Base-by-base conservation (phyloP, 257 asterid genomes). In the Solanum peruvianum region DNA sequence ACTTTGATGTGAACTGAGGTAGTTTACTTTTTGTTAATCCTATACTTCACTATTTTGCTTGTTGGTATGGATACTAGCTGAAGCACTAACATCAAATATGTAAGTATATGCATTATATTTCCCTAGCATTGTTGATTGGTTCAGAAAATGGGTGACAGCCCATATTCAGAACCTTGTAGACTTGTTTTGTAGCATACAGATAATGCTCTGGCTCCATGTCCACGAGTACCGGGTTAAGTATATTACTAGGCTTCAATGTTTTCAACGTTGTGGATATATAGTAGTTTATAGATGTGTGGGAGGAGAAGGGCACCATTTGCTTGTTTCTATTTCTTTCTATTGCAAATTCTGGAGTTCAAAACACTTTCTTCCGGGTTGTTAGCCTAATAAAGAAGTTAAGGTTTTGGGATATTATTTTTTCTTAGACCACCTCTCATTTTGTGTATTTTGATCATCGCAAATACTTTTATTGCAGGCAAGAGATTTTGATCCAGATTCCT, bases 401-500 rank as follows among this genome's bases (percentile, higher is more conserved):
- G 20, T 80, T 11, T 80, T 49, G 69, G 20, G 7, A 47, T 49
- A 11, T 80, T 18, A 29, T 47, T 29, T 80, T n/a, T 29, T 18
- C 13, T n/a, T 21, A 29, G 58, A 62, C 23, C 25, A 27, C 85
- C 69, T 16, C 7, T 80, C 58, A 60, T 66, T 86, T 60, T 45
- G 12, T 84, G 27, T 76, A 44, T 85, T 41, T 39, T 66, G 23
- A 42, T 75, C 60, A 73, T 64, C 76, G 78, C 77, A 69, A n/a
- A 33, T 77, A 70, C 82, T 25, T 62, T 11, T 87, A 70, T 87
- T 85, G 67, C 93, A 96, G 98, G 98, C 99, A 8, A 91, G 82
- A 91, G 99, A 96, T 89, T 96, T 96, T 81, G 98, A 96, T 93
- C 99, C 99, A 41, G 98, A 96, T 78, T 96, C 99, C 60, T 91